phyloP scores from a whole-genome alignment of 1,284 basidiomycete genomes.

The Ceratobasidium sp. region DNA sequence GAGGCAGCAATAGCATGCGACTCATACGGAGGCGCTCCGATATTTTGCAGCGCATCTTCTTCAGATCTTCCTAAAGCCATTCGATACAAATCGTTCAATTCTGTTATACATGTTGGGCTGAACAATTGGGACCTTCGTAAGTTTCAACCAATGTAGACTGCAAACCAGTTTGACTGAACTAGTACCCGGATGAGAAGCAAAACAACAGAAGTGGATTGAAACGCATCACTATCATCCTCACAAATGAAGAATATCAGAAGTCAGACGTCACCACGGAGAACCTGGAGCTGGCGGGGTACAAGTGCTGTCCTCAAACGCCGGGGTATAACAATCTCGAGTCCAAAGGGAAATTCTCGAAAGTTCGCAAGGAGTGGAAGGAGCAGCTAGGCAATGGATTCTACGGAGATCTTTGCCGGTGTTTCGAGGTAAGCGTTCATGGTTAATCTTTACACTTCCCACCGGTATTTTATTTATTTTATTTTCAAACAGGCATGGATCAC shows the following conservation, averaged over 20 bases:
- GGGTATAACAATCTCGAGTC: not conserved
- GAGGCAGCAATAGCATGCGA: constrained; percentile 6
- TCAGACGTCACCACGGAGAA: not conserved
- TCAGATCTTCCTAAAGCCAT: not conserved
- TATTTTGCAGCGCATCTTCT: constrained; percentile 6
- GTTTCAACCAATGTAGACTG: not conserved
- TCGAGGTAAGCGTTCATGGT: not conserved
- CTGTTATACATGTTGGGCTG: constrained; percentile 8
- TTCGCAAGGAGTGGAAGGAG: constrained; percentile 3
- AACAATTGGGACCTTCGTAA: not conserved
- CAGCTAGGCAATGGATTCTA: not conserved
- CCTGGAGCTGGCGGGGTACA: not conserved
- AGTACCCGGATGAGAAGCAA: not conserved
- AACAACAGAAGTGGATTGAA: not conserved
- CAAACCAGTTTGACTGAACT: not conserved
- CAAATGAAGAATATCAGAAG: constrained; percentile 1
- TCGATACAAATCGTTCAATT: not conserved
- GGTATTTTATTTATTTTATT: not conserved
- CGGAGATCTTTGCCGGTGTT: constrained; percentile 3
- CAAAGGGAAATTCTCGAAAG: not conserved
- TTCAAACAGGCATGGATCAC: constrained; percentile 21
- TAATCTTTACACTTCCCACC: not conserved
- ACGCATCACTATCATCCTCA: constrained; percentile 1
- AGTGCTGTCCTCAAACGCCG: not conserved
- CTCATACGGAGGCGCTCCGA: not conserved